Conservation (phyloP, 352 stramenopile genomes). For the Saprolegnia parasitica region DNA sequence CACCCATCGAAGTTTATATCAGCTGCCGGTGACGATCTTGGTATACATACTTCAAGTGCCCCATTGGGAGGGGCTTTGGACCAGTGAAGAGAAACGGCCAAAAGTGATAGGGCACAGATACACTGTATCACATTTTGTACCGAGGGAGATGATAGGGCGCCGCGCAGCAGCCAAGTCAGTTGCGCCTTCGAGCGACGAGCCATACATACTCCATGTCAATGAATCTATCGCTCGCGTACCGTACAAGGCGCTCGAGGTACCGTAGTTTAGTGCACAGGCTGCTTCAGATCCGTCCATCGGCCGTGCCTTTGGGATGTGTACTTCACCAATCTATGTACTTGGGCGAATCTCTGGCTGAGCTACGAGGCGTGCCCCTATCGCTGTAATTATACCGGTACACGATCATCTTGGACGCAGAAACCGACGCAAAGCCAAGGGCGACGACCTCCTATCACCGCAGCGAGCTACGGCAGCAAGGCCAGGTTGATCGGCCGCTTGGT, state of each 20-base stretch:
- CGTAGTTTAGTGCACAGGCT: too few relatives aligned
- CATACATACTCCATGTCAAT: neutral
- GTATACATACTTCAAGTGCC: neutral
- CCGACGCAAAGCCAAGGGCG: too few relatives aligned
- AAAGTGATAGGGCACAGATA: neutral
- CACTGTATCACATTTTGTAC: neutral
- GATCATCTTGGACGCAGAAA: too few relatives aligned
- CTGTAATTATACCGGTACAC: too few relatives aligned
- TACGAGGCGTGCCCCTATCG: too few relatives aligned
- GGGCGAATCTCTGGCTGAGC: too few relatives aligned
- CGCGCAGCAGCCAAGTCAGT: neutral
- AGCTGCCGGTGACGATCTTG: neutral
- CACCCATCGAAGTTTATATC: slow-evolving; percentile 18
- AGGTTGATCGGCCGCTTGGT: neutral
- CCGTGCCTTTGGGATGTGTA: too few relatives aligned
- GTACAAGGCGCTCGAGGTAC: too few relatives aligned
- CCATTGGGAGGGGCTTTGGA: neutral
- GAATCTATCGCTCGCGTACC: neutral
- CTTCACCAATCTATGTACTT: too few relatives aligned
- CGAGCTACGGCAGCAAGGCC: too few relatives aligned
- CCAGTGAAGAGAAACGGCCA: neutral
- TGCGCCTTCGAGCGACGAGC: neutral
- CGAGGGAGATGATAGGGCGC: neutral
- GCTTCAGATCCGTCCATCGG: too few relatives aligned
- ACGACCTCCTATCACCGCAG: neutral